Evolutionary conservation across 2,329 filamentous ascomycete species (phyloP), one percentile per base, ranked within the genome.

Genomic region (Aaosphaeria pasadenensis): DNA sequence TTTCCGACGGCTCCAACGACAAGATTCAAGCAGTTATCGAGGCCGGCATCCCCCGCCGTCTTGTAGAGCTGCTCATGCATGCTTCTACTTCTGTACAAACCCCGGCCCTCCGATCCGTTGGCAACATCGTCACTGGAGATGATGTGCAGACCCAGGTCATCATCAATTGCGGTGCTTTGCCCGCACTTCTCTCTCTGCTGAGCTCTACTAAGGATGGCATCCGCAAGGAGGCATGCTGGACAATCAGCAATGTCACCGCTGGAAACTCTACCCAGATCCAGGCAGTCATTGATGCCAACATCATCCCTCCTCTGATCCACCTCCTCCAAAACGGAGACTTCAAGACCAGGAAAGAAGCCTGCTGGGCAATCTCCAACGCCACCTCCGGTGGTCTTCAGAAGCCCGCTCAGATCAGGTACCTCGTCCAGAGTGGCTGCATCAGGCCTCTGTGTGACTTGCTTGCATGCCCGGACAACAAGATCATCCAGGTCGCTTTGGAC

Each of bases 21-120:
- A 99, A 99, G 80, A 99, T 99, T 56, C 94, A 99, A 75, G 92
- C 94, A 42, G 94, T 99, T 47, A 97, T 99, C 63, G 94, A 99
- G 77, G 94, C 92, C 40, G 92, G 94, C 58, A 99, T 99, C 55
- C 94, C 94, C 53, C 91, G 94, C 57, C 88, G 94, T 54, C 84
- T 99, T 6, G 94, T 99, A 4, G 94, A 99, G 79, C 83, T 99
- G 47, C 83, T 99, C 56, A 96, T 96, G 88, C 94, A 99, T 70
- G 91, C 91, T 36, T 97, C 94, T 17, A 99, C 94, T 50, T 97
- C 94, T 0, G 94, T 99, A 47, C 94, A 99, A 78, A 99, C 94
- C 3, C 94, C 94, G 40, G 94, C 94, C 42, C 87, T 99, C 48
- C 88, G 94, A 59, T 99, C 94, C 0, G 94, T 99, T 45, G 94